These are phyloP conservation scores for Leptomonas pyrrhocoris DNA, from an alignment of 208 protist genomes.

Conservation along the genomic window DNA sequence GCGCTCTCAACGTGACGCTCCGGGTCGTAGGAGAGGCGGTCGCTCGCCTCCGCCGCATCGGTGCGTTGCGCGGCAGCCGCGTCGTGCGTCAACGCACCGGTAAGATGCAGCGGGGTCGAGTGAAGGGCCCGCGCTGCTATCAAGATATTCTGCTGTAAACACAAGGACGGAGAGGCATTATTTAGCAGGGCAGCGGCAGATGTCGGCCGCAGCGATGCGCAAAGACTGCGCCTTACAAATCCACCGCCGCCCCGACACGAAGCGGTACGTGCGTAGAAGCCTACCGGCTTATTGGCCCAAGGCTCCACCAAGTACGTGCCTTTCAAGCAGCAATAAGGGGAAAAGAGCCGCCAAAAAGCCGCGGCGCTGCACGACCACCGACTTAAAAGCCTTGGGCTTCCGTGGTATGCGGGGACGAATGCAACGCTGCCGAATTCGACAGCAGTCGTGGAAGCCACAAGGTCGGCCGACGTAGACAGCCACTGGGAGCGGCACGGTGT, in stretches of 20 bases:
- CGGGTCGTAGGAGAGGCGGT: conserved; percentile 12
- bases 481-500: conserved; percentile 1
- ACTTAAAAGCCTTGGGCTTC: not conserved
- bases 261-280: too few relatives aligned
- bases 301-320: too few relatives aligned
- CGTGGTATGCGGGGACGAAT: not conserved
- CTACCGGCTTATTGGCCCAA: too few relatives aligned
- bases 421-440: not conserved
- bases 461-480: conserved; percentile 15
- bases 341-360: not conserved
- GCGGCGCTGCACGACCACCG: not conserved
- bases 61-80: not conserved
- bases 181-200: too few relatives aligned
- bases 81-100: not conserved
- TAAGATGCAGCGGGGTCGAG: not conserved
- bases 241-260: too few relatives aligned
- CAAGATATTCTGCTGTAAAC: not conserved
- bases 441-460: not conserved
- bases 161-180: not conserved
- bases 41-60: too few relatives aligned
- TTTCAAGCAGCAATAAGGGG: too few relatives aligned
- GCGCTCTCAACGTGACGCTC: conserved; percentile 55
- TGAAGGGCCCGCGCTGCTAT: not conserved
- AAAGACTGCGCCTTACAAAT: too few relatives aligned
- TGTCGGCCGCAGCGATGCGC: too few relatives aligned